Evolutionary conservation across 371 early-diverging fungal genomes (phyloP).

Genomic region (Massospora cicadina): DNA sequence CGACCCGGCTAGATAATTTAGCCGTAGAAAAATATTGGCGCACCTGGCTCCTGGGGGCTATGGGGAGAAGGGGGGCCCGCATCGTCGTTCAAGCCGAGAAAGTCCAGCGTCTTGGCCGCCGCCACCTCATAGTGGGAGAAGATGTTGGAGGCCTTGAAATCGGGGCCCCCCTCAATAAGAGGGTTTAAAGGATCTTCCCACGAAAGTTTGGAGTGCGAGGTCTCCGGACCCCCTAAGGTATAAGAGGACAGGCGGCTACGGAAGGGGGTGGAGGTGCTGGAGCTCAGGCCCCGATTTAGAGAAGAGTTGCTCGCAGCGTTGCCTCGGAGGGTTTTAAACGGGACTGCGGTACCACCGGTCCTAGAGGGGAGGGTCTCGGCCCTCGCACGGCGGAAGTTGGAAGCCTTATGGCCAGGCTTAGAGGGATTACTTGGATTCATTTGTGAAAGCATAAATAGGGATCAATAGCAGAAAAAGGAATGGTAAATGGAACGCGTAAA

Average conservation of each 20-base stretch:
- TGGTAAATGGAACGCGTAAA: not conserved
- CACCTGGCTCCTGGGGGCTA: constrained; percentile 19
- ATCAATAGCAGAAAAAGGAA: not conserved
- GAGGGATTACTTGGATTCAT: not conserved
- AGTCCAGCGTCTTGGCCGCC: constrained; percentile 36
- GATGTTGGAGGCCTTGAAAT: not conserved
- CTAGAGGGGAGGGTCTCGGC: constrained; percentile 7
- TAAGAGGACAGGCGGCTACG: constrained; percentile 2
- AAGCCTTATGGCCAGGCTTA: constrained; percentile 17
- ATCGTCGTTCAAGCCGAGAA: constrained; percentile 51
- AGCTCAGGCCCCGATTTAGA: not conserved
- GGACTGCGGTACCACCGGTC: not conserved
- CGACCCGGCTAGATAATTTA: no score
- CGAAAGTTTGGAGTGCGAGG: not conserved
- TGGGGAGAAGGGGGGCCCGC: not conserved
- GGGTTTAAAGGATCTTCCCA: constrained; percentile 3
- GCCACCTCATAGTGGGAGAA: constrained; percentile 2
- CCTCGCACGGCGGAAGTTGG: constrained; percentile 24
- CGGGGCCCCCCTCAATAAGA: not conserved
- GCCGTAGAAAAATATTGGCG: no score
- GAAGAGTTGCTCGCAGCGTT: not conserved
- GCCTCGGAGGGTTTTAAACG: not conserved
- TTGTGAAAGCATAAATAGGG: not conserved
- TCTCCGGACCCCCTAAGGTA: not conserved
- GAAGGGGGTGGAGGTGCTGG: not conserved